A percentile compares a stretch with the other conserved stretches of the same genome.
Conservation (phyloP, 2,329 filamentous ascomycete species). For the Aciculosporium take region DNA sequence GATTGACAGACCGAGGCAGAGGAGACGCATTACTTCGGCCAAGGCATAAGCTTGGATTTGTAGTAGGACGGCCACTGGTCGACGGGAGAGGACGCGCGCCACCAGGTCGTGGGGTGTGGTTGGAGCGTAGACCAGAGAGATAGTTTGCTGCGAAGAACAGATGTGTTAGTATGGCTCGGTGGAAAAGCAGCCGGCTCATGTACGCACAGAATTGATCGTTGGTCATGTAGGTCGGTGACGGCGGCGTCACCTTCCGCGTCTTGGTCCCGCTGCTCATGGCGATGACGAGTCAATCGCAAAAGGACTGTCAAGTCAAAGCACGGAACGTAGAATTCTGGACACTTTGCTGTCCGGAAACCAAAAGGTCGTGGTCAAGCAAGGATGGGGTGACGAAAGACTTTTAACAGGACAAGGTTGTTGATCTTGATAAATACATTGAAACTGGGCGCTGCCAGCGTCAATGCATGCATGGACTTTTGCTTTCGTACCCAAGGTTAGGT, state of each 20-base stretch:
- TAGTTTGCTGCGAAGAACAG: conserved; percentile 42
- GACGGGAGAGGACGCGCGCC: conserved; percentile 52
- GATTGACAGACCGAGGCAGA: conserved; percentile 14
- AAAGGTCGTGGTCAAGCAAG: not conserved
- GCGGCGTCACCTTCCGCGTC: conserved; percentile 43
- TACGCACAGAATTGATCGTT: conserved; percentile 50
- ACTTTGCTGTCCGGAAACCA: not conserved
- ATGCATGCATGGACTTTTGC: conserved; percentile 2
- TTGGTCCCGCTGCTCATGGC: conserved; percentile 20
- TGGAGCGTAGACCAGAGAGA: conserved; percentile 55
- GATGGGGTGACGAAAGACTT: not conserved
- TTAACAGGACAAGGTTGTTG: conserved; percentile 5
- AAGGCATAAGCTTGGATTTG: conserved; percentile 14
- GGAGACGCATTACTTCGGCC: conserved; percentile 19
- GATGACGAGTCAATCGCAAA: not conserved
- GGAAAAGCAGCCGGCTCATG: no score
- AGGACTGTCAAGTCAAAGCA: not conserved
- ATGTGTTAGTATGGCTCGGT: not conserved
- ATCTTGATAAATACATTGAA: conserved; percentile 1
- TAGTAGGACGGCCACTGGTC: conserved; percentile 16
- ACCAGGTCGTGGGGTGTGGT: conserved; percentile 51
- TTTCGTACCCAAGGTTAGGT: conserved; percentile 10
- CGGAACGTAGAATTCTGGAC: not conserved
- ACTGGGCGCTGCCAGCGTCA: conserved; percentile 2
- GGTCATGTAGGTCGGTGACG: conserved; percentile 49